phyloP scores from a whole-genome alignment of 106 monocot genomes.

The Phalaenopsis aphrodite region DNA sequence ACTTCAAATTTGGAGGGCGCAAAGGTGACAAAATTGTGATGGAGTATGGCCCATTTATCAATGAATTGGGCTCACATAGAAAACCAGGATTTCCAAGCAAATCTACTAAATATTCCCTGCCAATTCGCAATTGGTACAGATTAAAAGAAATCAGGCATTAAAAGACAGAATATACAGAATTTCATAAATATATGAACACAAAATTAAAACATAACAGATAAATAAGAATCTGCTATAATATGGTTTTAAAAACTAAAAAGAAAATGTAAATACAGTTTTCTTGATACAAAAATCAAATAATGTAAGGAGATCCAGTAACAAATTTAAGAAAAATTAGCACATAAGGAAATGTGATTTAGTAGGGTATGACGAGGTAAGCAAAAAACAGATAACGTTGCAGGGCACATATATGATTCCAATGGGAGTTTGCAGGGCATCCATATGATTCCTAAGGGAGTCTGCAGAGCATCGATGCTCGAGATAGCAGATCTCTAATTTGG shows the following conservation, averaged over 20 bases:
- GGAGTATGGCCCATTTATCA: conserved; percentile 75
- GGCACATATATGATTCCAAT: too few relatives aligned
- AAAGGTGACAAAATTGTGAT: conserved; percentile 83
- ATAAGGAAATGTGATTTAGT: too few relatives aligned
- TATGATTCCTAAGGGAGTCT: too few relatives aligned
- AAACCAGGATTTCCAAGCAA: conserved; percentile 68
- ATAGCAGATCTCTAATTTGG: too few relatives aligned
- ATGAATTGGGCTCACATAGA: conserved; percentile 75
- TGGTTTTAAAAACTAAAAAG: neutral
- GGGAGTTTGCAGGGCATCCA: too few relatives aligned
- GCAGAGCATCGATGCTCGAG: too few relatives aligned
- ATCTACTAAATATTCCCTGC: conserved; percentile 95
- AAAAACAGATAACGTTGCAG: too few relatives aligned
- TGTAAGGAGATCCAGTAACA: neutral
- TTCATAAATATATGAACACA: neutral
- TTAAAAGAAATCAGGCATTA: neutral
- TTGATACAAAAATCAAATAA: neutral
- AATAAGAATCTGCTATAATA: neutral
- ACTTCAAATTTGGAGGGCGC: conserved; percentile 62
- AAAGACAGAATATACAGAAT: neutral
- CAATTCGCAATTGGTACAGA: conserved; percentile 2
- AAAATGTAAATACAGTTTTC: neutral
- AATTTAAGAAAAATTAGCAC: too few relatives aligned
- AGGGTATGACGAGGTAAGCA: too few relatives aligned
- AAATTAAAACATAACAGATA: conserved; percentile 1